Evolutionary conservation across 2,329 filamentous ascomycete genomes (phyloP), one percentile per base, ranked within the genome.

Genomic region (Talaromyces piceae): DNA sequence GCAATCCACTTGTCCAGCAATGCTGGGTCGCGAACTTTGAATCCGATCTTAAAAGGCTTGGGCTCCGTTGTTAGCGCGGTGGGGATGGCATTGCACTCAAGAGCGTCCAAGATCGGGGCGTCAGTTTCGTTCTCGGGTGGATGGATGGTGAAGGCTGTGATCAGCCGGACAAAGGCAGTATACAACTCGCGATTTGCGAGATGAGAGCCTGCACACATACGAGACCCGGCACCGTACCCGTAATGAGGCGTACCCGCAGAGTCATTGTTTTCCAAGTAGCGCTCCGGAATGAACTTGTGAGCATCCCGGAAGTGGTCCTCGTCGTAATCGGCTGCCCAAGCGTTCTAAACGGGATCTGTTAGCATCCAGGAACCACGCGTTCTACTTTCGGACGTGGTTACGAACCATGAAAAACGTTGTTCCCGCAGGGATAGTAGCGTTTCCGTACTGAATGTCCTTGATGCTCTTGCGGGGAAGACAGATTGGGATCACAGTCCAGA

Each of bases 401-500:
- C 61, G 41, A 62, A 79, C 78, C 86, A 91, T 85, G 68, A 90
- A 89, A 59, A 91, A 89, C 1, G 84, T 88, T 0, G 85, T 90
- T 1, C 86, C 85, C 0, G 86, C 78, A 0, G 88, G 88, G 31
- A 93, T 87, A 1, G 77, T 70, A 0, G 81, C 73, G 13, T 80
- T 80, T 22, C 86, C 74, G 69, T 83, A 91, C 3, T 78, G 73
- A 51, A 91, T 87, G 55, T 87, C 83, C 58, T 84, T 86, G 63
- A 87, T 85, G 54, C 77, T 86, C 13, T 81, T 81, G 3, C 88
- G 76, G 0, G 88, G 88, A 1, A 93, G 75, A 59, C 83, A 88
- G 59, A 93, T 84, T 2, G 87, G 86, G 56, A 91, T 87, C 26
- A 91, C 87, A 2, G 83, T 86, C 78, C 83, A 91, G 73, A 81